phyloP scores from a whole-genome alignment of 495 filamentous ascomycete genomes.

The Penicillium manginii region DNA sequence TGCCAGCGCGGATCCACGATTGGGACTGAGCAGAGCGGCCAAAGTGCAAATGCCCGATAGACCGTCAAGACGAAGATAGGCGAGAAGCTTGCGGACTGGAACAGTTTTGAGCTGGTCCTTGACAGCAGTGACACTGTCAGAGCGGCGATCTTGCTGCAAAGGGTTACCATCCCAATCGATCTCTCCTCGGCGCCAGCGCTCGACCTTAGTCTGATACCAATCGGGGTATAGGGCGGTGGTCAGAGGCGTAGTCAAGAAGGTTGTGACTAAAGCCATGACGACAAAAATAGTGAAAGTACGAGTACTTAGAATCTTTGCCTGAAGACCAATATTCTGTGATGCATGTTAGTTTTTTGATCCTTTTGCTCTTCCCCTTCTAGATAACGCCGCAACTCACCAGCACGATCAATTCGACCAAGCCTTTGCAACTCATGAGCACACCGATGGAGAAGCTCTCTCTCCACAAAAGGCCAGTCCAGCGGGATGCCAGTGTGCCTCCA shows the following conservation, averaged over 20 bases:
- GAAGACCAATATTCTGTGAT: slow-evolving; percentile 84
- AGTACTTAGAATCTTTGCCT: slow-evolving; percentile 84
- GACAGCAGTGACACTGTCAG: slow-evolving; percentile 41
- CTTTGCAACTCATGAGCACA: slow-evolving; percentile 96
- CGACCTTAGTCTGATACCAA: slow-evolving; percentile 90
- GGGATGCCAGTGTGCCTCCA: slow-evolving; percentile 82
- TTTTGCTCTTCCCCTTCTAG: not conserved
- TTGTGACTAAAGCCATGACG: slow-evolving; percentile 95
- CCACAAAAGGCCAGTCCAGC: slow-evolving; percentile 81
- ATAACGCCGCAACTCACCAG: slow-evolving; percentile 60
- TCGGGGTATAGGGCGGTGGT: slow-evolving; percentile 78
- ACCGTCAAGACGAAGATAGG: slow-evolving; percentile 86
- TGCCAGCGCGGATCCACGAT: slow-evolving; percentile 20
- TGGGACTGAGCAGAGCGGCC: slow-evolving; percentile 66
- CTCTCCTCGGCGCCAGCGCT: slow-evolving; percentile 87
- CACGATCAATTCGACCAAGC: slow-evolving; percentile 93
- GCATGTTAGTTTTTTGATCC: not conserved
- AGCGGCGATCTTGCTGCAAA: slow-evolving; percentile 42
- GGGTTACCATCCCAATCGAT: slow-evolving; percentile 89
- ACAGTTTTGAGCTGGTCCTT: slow-evolving; percentile 45
- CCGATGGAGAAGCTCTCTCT: slow-evolving; percentile 92
- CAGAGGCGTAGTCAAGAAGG: slow-evolving; percentile 86
- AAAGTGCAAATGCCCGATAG: slow-evolving; percentile 86
- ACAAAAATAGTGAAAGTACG: slow-evolving; percentile 98
- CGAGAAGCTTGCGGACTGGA: slow-evolving; percentile 53